Base-by-base conservation (phyloP, 495 filamentous ascomycete genomes). In the Corynascus novoguineensis region DNA sequence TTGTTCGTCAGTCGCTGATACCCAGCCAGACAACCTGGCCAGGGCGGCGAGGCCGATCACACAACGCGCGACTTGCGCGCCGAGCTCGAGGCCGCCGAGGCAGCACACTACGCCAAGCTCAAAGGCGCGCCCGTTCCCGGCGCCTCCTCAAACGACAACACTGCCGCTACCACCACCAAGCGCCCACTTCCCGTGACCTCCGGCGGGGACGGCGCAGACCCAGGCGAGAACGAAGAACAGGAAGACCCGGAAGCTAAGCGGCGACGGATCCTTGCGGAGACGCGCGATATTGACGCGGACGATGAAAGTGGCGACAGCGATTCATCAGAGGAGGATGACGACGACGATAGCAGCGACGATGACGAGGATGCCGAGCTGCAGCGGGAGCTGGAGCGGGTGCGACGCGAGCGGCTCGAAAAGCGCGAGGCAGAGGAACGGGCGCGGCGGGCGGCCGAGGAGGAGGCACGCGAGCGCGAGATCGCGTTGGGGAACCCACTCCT, bases 381-480 rank as follows among this genome's bases (percentile, higher is more conserved):
- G 75, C 83, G 95, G 21, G 93, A 98, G 70, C 75, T 98, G 29
- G 92, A 93, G 67, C 92, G 96, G 72, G 95, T 98, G 70, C 90
- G 95, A 71, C 86, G 82, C 54, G 93, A 98, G 72, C 78, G 93
- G 27, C 83, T 86, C 1, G 92, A 90, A 68, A 86, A 90, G 68
- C 85, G 87, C 50, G 90, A 91, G 67, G 83, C 83, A 69, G 92
- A 96, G 82, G 89, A 92, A 66, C 83, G 79, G 31, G 90, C 90
- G 67, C 84, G 83, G 51, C 85, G 81, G 24, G 86, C 81, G 9
- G 77, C 83, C 53, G 93, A 97, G 62, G 77, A 92, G 67, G 92
- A 88, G 66, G 79, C 87, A 64, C 80, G 87, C 31, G 93, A 97
- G 70, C 76, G 82, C 53, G 89, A 96, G 57, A 96, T 98, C 61